phyloP scores from a whole-genome alignment of 2,329 filamentous ascomycete species.

The Apiospora hydei region DNA sequence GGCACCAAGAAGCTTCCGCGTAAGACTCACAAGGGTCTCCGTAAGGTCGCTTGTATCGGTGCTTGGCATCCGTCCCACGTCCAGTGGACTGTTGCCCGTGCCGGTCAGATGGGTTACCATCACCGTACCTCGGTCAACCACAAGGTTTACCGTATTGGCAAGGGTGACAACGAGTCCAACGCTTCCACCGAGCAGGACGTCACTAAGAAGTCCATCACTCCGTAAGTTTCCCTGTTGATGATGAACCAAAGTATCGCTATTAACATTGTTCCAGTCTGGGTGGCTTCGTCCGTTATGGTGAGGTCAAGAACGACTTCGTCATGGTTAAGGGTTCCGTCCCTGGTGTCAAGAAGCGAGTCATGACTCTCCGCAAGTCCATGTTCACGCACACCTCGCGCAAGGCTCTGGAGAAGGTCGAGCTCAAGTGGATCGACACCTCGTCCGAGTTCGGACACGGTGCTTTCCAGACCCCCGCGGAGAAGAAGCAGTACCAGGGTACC shows the following conservation, averaged over 20 bases:
- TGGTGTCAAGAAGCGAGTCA: slow-evolving; percentile 98
- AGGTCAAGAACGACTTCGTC: slow-evolving; percentile 99
- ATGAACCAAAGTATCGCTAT: slow-evolving; percentile 20
- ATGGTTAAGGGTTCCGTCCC: slow-evolving; percentile 98
- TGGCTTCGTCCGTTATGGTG: slow-evolving; percentile 99
- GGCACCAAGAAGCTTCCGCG: slow-evolving; percentile 99
- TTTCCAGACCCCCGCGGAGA: slow-evolving; percentile 98
- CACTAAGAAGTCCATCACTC: slow-evolving; percentile 99
- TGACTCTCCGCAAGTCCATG: slow-evolving; percentile 99
- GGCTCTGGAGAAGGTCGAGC: slow-evolving; percentile 97
- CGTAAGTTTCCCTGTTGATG: slow-evolving; percentile 70
- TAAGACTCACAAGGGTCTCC: slow-evolving; percentile 99
- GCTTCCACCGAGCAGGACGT: slow-evolving; percentile 94
- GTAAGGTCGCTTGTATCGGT: slow-evolving; percentile 99
- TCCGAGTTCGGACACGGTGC: slow-evolving; percentile 99
- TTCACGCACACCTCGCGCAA: slow-evolving; percentile 95
- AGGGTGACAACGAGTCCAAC: slow-evolving; percentile 88
- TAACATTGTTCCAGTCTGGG: slow-evolving; percentile 73
- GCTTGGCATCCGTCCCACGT: slow-evolving; percentile 99
- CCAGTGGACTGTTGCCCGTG: slow-evolving; percentile 99
- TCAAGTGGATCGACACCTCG: slow-evolving; percentile 99
- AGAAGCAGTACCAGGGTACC: slow-evolving; percentile 95
- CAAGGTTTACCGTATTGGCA: slow-evolving; percentile 99
- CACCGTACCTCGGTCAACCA: slow-evolving; percentile 99
- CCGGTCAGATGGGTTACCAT: slow-evolving; percentile 99